phyloP scores from a whole-genome alignment of 345 rosid species.

The Citrus sp. region DNA sequence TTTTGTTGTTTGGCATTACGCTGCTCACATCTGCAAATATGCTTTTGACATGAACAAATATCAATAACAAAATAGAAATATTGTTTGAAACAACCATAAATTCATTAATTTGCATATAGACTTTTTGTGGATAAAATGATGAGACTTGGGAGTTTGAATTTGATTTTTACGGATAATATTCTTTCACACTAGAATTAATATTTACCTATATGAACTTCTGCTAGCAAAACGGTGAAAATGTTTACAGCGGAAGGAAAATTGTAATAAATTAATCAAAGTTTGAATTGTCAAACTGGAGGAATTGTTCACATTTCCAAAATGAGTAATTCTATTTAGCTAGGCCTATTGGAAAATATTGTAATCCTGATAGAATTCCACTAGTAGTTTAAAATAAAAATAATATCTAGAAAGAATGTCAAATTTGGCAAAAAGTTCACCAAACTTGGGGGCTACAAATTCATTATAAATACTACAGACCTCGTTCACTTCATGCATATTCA shows the following conservation, averaged over 20 bases:
- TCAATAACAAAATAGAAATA: neutral
- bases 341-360: conserved; percentile 12
- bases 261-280: neutral
- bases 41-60: neutral
- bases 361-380: conserved; percentile 16
- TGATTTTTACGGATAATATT: neutral
- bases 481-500: conserved; percentile 17
- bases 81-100: neutral
- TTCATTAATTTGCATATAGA: neutral
- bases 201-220: neutral
- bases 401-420: conserved; percentile 27
- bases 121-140: neutral
- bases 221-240: neutral
- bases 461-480: conserved; percentile 43
- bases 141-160: neutral
- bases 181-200: conserved; percentile 7
- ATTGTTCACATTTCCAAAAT: neutral
- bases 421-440: neutral
- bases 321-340: neutral
- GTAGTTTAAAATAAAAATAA: neutral
- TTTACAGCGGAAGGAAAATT: conserved; percentile 11
- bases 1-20: too few species aligned
- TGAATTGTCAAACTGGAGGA: conserved; percentile 10
- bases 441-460: neutral
- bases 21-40: too few species aligned